phyloP scores from a whole-genome alignment of 306 rosid species.

The Quercus alba region DNA sequence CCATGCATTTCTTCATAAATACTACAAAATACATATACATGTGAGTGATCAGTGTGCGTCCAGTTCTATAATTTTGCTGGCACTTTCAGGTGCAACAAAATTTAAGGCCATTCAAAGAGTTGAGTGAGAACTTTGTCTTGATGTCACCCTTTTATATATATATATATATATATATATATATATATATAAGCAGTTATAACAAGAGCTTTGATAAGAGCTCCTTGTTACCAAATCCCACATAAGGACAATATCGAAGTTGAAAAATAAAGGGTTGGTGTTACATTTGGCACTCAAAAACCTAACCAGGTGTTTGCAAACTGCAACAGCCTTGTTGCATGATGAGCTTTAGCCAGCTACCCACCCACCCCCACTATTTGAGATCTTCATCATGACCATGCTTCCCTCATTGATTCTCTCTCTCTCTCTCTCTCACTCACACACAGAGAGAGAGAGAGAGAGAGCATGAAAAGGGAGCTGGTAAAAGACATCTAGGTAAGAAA shows the following conservation, averaged over 20 bases:
- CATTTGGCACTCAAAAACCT: conserved; percentile 22
- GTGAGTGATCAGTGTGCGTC: background rate
- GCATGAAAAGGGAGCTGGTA: background rate
- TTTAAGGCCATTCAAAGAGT: background rate
- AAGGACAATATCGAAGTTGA: conserved; percentile 12
- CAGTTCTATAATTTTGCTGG: background rate
- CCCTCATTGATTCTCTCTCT: too few relatives aligned
- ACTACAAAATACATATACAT: background rate
- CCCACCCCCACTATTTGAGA: too few relatives aligned
- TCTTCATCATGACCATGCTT: too few relatives aligned
- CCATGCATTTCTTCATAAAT: background rate
- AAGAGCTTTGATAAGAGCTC: background rate
- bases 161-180: too few relatives aligned
- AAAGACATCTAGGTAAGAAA: conserved; percentile 18
- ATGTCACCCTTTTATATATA: background rate
- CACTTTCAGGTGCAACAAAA: background rate
- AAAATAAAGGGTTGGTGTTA: conserved; percentile 1
- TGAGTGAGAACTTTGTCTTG: background rate
- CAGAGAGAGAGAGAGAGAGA: conserved; percentile 1
- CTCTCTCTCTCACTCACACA: background rate
- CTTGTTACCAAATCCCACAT: conserved; percentile 19
- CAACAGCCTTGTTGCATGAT: conserved; percentile 18
- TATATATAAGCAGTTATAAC: conserved; percentile 11
- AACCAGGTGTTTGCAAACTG: conserved; percentile 17
- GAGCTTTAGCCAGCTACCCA: conserved; percentile 8